Percentiles rank a stretch among this genome's conserved stretches.
Evolutionary conservation across 2,329 filamentous ascomycete species (phyloP).

Genomic region (Aspergillus quadricinctus): DNA sequence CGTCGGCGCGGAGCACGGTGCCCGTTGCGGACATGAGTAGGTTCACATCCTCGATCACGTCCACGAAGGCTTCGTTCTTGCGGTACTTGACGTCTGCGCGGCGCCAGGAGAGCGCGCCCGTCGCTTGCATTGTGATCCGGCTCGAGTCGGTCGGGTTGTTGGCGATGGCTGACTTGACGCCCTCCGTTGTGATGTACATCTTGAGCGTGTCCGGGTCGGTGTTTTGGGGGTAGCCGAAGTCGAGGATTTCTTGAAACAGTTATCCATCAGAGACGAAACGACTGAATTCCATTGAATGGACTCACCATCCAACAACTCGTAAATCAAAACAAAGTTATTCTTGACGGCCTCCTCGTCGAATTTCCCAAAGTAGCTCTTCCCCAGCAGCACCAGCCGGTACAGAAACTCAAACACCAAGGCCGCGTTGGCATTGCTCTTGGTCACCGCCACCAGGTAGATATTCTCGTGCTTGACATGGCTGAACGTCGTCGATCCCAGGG

Average conservation of each 20-base stretch:
- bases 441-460: conserved; percentile 95
- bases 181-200: conserved; percentile 99
- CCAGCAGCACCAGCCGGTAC: conserved; percentile 83
- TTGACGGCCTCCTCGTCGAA: conserved; percentile 99
- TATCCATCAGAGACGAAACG: too few species aligned
- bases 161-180: conserved; percentile 78
- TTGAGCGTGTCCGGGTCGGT: conserved; percentile 98
- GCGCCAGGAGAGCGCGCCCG: conserved; percentile 92
- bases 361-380: conserved; percentile 96
- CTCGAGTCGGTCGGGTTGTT: conserved; percentile 77
- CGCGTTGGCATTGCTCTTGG: conserved; percentile 98
- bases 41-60: conserved; percentile 99
- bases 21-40: conserved; percentile 98
- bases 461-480: conserved; percentile 99
- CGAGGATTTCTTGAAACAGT: conserved; percentile 72
- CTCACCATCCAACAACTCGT: conserved; percentile 88
- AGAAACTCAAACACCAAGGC: conserved; percentile 97
- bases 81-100: conserved; percentile 97
- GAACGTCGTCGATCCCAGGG: conserved; percentile 95
- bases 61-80: conserved; percentile 98
- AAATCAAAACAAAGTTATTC: conserved; percentile 99
- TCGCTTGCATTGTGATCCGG: conserved; percentile 99
- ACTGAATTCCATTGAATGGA: conserved; percentile 1
- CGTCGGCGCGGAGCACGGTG: conserved; percentile 89
- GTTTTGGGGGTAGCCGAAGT: conserved; percentile 98